Evolutionary conservation across 768 basidiomycete species (phyloP), one percentile per base, ranked within the genome.

Genomic region (Serendipita sp.): DNA sequence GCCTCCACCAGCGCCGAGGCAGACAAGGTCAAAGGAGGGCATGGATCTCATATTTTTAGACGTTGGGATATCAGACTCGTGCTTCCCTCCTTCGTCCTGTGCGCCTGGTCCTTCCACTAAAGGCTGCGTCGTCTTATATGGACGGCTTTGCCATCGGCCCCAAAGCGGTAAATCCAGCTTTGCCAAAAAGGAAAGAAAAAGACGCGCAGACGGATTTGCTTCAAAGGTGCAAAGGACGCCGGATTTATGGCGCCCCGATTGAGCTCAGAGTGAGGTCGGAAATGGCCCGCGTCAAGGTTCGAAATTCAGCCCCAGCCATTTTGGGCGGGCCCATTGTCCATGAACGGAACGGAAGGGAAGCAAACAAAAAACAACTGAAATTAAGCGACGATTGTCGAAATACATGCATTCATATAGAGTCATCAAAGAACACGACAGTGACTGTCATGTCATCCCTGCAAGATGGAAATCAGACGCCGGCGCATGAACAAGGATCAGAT

Each of bases 1-100:
- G 58, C 94, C 94, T 51, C 94, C 94, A 65, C 92, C 91, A 69
- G 84, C 82, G 56, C 85, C 94, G 44, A 91, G 83, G 68, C 88
- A 86, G 66, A 91, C 76, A 68, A 91, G 70, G 72, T 89, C 84
- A 72, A 91, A 91, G 8, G 73, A 70, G 64, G 78, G 74, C 79
- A 78, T 81, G 15, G 36, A 32, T 35, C 32, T 30, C 15, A 15
- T 16, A n/a, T 52, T 52, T 41, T 5, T 41, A 13, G 13, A 41
- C 13, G 38, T 41, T 13, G 38, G 13, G 38, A 7, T 41, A 13
- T 13, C 38, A 41, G 38, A 41, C 13, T 41, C 38, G 13, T 13
- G 38, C 13, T 41, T 41, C 38, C 38, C 13, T 41, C 13, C 38
- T 41, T 5, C 13, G 38, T 41, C 38, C 38, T 41, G 38, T 7